phyloP scores from a whole-genome alignment of 1,139 yeast species.

The Barnettozyma hawaiiensis region DNA sequence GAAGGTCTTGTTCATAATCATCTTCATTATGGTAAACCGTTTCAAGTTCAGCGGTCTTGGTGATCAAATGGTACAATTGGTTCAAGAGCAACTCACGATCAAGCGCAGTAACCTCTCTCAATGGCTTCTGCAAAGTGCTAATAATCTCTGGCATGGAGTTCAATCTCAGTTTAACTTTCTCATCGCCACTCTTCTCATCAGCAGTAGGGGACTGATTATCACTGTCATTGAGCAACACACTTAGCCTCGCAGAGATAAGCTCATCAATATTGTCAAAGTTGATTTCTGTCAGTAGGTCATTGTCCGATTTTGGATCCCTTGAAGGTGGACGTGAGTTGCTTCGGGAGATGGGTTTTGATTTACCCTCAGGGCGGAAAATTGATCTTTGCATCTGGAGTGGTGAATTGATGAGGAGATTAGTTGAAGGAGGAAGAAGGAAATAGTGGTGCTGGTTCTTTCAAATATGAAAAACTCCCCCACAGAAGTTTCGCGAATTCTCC shows the following conservation, averaged over 20 bases:
- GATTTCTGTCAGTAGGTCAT: constrained; percentile 21
- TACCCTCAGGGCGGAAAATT: constrained; percentile 3
- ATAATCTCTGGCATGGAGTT: constrained; percentile 20
- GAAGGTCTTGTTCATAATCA: constrained; percentile 14
- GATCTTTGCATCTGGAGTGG: constrained; percentile 6
- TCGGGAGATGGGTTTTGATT: constrained; percentile 4
- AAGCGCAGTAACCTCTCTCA: constrained; percentile 18
- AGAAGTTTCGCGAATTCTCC: too few relatives aligned
- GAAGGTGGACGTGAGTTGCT: constrained; percentile 19
- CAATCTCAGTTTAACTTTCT: constrained; percentile 15
- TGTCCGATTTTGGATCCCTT: constrained; percentile 20
- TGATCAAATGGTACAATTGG: constrained; percentile 18
- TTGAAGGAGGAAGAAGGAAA: neutral
- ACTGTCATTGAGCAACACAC: constrained; percentile 10
- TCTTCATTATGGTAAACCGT: constrained; percentile 10
- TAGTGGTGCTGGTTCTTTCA: neutral
- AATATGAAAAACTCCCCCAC: neutral
- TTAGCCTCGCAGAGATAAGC: constrained; percentile 19
- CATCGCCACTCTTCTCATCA: constrained; percentile 8
- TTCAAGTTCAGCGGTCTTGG: constrained; percentile 11
- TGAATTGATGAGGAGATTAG: neutral
- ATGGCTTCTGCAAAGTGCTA: constrained; percentile 17
- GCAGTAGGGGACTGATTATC: constrained; percentile 7
- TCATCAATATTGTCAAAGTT: constrained; percentile 25
- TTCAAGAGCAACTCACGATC: constrained; percentile 24